Base-by-base conservation (phyloP, 1,284 basidiomycete species). In the Cystobasidium pallidum region DNA sequence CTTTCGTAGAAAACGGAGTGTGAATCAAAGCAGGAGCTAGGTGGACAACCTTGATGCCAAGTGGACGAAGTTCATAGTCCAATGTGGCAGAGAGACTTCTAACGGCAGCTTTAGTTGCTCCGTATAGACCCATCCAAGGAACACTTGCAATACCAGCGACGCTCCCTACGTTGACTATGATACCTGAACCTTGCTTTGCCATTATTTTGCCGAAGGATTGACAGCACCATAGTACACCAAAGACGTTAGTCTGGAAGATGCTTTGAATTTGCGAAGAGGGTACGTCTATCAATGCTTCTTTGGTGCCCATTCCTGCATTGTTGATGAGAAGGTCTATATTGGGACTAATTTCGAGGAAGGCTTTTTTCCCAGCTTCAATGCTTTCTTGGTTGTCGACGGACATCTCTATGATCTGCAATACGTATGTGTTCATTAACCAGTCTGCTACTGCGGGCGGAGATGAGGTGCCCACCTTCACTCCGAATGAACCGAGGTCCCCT, bases 101-200 rank as follows among this genome's bases (percentile, higher is more conserved):
- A n/a, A 70, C 57, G 28, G 67, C 67, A 2, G 67, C 55, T 41
- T 70, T 70, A 10, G 67, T 70, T 32, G 67, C 67, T 19, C 67
- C 67, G 24, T 70, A 70, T 7, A 70, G 45, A 24, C 67, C 67
- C 67, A 70, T 70, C 67, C 67, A 70, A n/a, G 67, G 57, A 15
- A 70, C 67, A 32, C 39, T 30, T 1, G 67, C 67, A 24, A 70
- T 34, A 41, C 67, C 67, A 47, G 67, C 67, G 21, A 70, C 67
- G 13, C 57, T 62, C 17, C 57, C 67, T 15, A 70, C 67, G 28
- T 70, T 70, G 34, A 70, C 67, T 15, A 70, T 70, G 3, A 70
- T 61, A 10, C 67, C 67, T 15, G 67, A 70, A 15, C 67, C 67
- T 51, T 47, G 57, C 24, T 62, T 70, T 36, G 67, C 47, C 67